Evolutionary conservation across 306 rosid species (phyloP), one percentile per base, ranked within the genome.

Genomic region (Cicer cuneatum): DNA sequence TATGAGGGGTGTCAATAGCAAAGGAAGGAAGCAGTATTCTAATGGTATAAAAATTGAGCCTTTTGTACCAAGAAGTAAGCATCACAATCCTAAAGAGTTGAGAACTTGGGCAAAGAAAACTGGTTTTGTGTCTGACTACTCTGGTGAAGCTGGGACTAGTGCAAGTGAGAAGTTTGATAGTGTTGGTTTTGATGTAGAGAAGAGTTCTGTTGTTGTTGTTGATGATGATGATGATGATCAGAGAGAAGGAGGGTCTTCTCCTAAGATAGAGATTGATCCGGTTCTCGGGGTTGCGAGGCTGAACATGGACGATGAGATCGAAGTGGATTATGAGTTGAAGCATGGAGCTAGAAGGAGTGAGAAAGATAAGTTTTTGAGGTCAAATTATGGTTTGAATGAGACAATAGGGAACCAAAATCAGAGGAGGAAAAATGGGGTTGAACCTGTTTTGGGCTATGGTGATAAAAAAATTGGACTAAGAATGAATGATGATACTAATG

Each of bases 91-190:
- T 4, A 82, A 80, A 49, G 98, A 93, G 76, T 82, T 90, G 58
- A 86, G 89, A 66, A 87, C 92, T 7, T 93, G 97, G 98, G 98
- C 98, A 2, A 93, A 84, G 83, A 89, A 88, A 72, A 93, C 97
- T 39, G 98, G 98, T 52, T 93, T 83, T 86, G 96, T 93, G 54
- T 90, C 98, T 29, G 86, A 79, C 73, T 89, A 79, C 77, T 93
- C 98, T 1, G 88, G 85, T 33, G 96, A 87, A 76, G 83, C 87
- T n/a, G 85, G 77, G 48, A 77, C 85, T 33, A 85, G 86, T 78
- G 87, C 85, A 6, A 84, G 89, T 71, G 89, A 79, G 72, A 89
- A 69, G 75, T 82, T 72, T 19, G 91, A 82, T 14, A 81, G 86
- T 70, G 77, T 58, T 78, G 80, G 82, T 45, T 74, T 86, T 76